Base-by-base conservation (phyloP, 2,329 filamentous ascomycete species). In the Monosporascus sp. region DNA sequence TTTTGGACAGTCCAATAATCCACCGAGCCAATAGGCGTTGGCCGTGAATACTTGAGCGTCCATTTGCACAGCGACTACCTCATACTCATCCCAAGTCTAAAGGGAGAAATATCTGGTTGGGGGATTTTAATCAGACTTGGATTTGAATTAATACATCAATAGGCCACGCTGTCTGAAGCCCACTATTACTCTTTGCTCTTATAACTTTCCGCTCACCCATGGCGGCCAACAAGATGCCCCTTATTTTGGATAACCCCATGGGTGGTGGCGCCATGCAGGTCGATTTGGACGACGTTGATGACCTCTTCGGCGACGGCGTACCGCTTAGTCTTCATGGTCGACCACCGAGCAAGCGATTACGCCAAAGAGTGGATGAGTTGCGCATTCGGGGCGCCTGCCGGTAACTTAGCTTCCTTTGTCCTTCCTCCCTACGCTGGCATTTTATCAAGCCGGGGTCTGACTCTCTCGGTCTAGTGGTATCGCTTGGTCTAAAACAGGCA, bases 401-500 rank as follows among this genome's bases (percentile, higher is more conserved):
- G 91, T 94, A 82, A 73, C 85, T 78, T 51, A 22, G 60, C 44
- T 18, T 14, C 49, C 15, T 18, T 28, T 17, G 35, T 45, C 35
- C 44, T 47, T 48, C 40, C 14, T 37, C 51, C 48, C 2, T 28
- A 31, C 7, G 1, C 20, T 40, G 8, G 24, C 49, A 35, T n/a
- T 24, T 31, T 17, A 18, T 35, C 26, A 31, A 37, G 26, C 38
- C 31, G 40, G 44, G 61, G 48, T 51, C 58, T 67, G 56, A 61
- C 52, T 22, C 40, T 31, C 48, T 46, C 11, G 7, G 8, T 48
- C 45, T 61, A 95, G 91, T 67, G 84, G 84, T 59, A 81, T 97
- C 51, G 85, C 88, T 31, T 97, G 93, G 92, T 96, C 93, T 11
- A 91, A 86, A 63, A 82, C 85, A 56, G 93, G 93, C 44, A 91